Base-by-base conservation (phyloP, 345 rosid genomes). In the Luvunga scandens region DNA sequence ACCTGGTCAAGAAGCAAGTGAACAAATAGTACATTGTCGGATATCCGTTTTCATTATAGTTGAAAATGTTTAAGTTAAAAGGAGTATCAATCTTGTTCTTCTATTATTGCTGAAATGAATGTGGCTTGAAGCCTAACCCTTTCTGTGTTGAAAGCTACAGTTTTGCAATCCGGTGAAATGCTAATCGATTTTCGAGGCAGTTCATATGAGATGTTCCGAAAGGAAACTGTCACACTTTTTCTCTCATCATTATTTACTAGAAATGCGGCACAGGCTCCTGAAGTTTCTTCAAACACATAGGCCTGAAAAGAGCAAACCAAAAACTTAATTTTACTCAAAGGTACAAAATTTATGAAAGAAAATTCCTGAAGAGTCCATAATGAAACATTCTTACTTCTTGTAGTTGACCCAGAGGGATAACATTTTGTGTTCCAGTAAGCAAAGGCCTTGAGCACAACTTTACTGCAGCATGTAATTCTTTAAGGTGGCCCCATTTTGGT, bases 401-500 rank as follows among this genome's bases (percentile, higher is more conserved):
- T 63, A 60, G 55, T 76, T 21, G 75, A 62, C 89, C 89, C 55
- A 87, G 34, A 30, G 82, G 62, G 61, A 79, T 14, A 48, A 21
- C 27, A 24, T 19, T 48, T 50, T 66, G 50, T 27, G 39, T 69
- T 76, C 88, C 90, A 18, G 69, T 53, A 7, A 89, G 90, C 27
- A 89, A 28, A 80, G 88, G 73, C 31, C 28, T 33, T 34, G 77
- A 81, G 77, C 90, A 84, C 25, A 76, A 66, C 81, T 86, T 87
- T n/a, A 87, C 61, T 18, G 89, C 79, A 0, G 83, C 82, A 70
- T 89, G 90, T 68, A 89, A 60, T 45, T 84, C 89, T 69, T 79
- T 79, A 2, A 89, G 87, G 75, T 89, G 92, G 16, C 89, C 85
- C 84, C 83, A 89, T 80, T 89, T 87, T 0, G 92, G 92, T 79